Evolutionary conservation across 257 asterid genomes (phyloP).

Genomic region (Nicotiana tomentosiformis): DNA sequence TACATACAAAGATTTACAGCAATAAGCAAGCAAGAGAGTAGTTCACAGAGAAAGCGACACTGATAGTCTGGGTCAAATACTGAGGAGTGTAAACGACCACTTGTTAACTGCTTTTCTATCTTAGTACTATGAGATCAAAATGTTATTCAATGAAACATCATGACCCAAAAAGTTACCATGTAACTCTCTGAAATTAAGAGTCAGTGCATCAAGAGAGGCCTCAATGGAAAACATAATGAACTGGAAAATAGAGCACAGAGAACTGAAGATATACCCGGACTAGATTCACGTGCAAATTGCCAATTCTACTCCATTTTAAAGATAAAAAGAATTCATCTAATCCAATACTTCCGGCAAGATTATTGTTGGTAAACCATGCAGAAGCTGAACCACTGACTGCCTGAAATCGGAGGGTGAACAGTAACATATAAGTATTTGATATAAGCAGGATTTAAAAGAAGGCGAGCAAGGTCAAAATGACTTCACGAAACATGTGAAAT

Average conservation of each 20-base stretch:
- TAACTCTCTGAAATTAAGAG: neutral
- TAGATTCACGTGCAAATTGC: conserved; percentile 68
- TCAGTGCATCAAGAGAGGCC: neutral
- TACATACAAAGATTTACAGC: neutral
- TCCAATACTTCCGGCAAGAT: conserved; percentile 46
- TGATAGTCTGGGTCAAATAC: neutral
- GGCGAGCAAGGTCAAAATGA: neutral
- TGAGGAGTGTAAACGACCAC: neutral
- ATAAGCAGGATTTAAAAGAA: neutral
- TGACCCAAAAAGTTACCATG: neutral
- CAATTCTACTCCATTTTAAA: conserved; percentile 79
- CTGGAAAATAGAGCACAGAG: neutral
- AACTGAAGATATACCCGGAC: conserved; percentile 51
- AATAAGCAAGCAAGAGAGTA: neutral
- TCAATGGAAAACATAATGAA: neutral
- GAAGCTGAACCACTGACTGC: conserved; percentile 50
- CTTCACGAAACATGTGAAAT: conserved; percentile 1
- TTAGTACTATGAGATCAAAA: neutral
- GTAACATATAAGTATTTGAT: neutral
- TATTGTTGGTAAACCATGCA: conserved; percentile 54
- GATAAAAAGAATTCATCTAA: conserved; percentile 61
- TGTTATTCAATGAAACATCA: neutral
- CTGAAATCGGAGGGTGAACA: conserved; percentile 34
- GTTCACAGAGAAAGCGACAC: neutral
- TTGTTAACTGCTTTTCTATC: neutral